Evolutionary conservation across 192 early-diverging fungal genomes (phyloP), one percentile per base, ranked within the genome.

Genomic region (Backusella westeae): DNA sequence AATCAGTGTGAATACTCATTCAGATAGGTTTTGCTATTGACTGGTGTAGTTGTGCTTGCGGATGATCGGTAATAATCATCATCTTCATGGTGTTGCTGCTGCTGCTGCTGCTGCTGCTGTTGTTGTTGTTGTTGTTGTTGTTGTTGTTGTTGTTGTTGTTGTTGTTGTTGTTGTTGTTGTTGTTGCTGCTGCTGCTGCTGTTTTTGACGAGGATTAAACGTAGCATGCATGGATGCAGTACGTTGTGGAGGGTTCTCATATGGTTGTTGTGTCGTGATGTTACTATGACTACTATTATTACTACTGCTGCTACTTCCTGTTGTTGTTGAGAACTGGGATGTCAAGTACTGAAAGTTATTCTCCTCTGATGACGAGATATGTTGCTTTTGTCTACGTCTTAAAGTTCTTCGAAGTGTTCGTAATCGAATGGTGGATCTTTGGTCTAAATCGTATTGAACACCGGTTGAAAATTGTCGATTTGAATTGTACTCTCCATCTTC

Each of bases 161-260:
- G 19, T 1, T 38, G 35, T 8, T 69, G 36, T 2, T 23, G n/a
- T 3, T 36, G 34, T 17, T 68, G 35, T 2, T 36, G 36, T 1
- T 21, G 29, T 29, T 29, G 29, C 0, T 29, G 29, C 1, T 23
- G n/a, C 3, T 14, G 19, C 0, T 36, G 38, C 1, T 21, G n/a
- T 36, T n/a, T 23, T 17, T 46, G 44, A 21, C 46, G 46, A 34
- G 49, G 46, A 35, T 46, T 34, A 53, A 72, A 72, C 0, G 46
- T 32, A 23, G 71, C 44, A 52, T 59, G 71, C 71, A 72, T 72
- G 52, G 71, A 72, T 32, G 71, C 71, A 17, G 71, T 53, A 34
- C 71, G 52, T 36, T 72, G 42, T 49, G 71, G 71, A 53, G 49
- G 46, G 35, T 46, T 29, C 38, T 44, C 46, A 72, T 72, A 49